Base-by-base conservation (phyloP, 495 filamentous ascomycete species). In the Podospora pseudocomata region DNA sequence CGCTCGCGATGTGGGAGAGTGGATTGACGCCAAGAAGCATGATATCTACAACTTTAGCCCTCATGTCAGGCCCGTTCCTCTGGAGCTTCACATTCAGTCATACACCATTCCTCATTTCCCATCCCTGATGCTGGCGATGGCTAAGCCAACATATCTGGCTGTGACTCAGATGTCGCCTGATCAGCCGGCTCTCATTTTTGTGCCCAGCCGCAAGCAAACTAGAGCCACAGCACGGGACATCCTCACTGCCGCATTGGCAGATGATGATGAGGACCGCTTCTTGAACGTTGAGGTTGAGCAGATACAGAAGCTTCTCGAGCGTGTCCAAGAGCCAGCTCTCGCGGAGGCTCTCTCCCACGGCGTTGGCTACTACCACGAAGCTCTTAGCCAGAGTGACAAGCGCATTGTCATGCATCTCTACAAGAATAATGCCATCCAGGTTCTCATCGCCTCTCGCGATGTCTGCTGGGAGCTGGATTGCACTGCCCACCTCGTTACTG, bases 41-140 rank as follows among this genome's bases (percentile, higher is more conserved):
- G 96, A 92, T 44, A 96, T 97, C 67, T 98, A 91, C 84, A 99
- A 98, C 80, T 99, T 99, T 84, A 97, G 92, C 73, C 95, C 95
- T 3, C 88, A 94, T 73, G 88, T 93, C 66, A 89, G 95, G 26
- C 89, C 92, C 4, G 87, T 96, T 2, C 94, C 94, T 2, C 79
- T 99, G 54, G 95, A 98, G 73, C 88, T 99, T 44, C 92, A 97
- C 74, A 91, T 99, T 61, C 95, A 99, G 76, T 96, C 93, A 2
- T 99, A 92, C 80, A 91, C 89, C 34, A 95, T 97, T 61, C 95
- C 95, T 30, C 95, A 99, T 77, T 97, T 97, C 82, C 96, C 95
- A 19, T 97, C 94, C 0, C 82, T 98, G 53, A 98, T 99, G 96
- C 86, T 98, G 64, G 93, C 96, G 11, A 99, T 99, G 95, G 91